A percentile compares a stretch with the other conserved stretches of the same genome.
Conservation (phyloP, 257 asterid species). For the Agastache rugosa region DNA sequence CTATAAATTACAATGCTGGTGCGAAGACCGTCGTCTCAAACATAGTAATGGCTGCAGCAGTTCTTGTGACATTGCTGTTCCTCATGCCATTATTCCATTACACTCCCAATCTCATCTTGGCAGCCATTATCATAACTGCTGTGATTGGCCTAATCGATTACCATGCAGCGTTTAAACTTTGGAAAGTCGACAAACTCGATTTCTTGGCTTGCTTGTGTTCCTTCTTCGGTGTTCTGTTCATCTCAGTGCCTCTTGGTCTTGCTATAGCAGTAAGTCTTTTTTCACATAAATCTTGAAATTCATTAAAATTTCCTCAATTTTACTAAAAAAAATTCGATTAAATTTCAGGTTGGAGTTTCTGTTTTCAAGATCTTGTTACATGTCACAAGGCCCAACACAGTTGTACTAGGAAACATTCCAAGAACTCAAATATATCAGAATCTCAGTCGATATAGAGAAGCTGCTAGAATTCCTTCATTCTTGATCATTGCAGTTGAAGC, state of each 20-base stretch:
- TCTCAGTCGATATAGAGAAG: conserved; percentile 68
- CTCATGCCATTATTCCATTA: conserved; percentile 92
- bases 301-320: not conserved
- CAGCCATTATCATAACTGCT: conserved; percentile 91
- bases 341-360: conserved; percentile 82
- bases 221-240: conserved; percentile 89
- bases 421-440: conserved; percentile 84
- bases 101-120: conserved; percentile 84
- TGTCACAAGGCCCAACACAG: conserved; percentile 90
- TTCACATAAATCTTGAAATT: not conserved
- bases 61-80: conserved; percentile 75
- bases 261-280: conserved; percentile 77
- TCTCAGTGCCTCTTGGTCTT: conserved; percentile 94
- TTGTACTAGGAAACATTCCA: conserved; percentile 71
- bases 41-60: conserved; percentile 81
- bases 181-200: conserved; percentile 97
- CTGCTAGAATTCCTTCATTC: conserved; percentile 73
- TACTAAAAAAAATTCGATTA: too few relatives aligned
- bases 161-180: conserved; percentile 65
- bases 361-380: conserved; percentile 89
- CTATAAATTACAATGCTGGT: conserved; percentile 93
- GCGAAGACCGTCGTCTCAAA: conserved; percentile 84
- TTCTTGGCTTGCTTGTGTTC: conserved; percentile 86
- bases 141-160: conserved; percentile 88
- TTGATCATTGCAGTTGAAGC: conserved; percentile 75